Evolutionary conservation across 1,139 yeast species (phyloP), one percentile per base, ranked within the genome.

Genomic region (Blastobotrys capitulatus): DNA sequence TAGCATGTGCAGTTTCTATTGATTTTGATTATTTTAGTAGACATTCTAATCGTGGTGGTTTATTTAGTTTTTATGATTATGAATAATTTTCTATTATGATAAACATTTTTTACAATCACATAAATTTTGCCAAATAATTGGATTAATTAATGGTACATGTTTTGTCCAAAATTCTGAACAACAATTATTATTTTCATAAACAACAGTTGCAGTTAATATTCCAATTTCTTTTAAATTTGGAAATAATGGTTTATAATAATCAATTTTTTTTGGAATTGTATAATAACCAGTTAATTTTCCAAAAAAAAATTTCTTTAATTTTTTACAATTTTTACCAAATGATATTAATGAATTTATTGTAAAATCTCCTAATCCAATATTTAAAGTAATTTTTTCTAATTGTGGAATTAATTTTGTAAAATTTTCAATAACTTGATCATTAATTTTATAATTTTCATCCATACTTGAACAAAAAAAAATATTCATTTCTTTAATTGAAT

Each of bases 11-110:
- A 0, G 83, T 92, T 2, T 84, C 95, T 57, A 84, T 92, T 54
- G 98, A 92, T 66, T 92, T 88, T 65, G 98, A 92, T 66, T 92
- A 89, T 69, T 92, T 92, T 65, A 87, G 95, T 18, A 76, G 96
- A 62, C 96, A 88, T 64, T 83, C 94, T 32, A 73, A 84, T 50
- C 74, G 52, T 37, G 50, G 54, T 32, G 72, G 74, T n/a, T 54
- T 69, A 8, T 49, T 71, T 19, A 55, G 67, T 1, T 69, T 75
- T 54, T 72, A 72, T 12, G 67, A 67, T 44, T 65, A 65, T 44
- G 75, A 74, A 43, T 57, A 52, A 31, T 34, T 12, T 3, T 6
- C 6, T 18, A 9, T 35, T 6, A 13, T 35, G 22, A 9, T n/a
- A 6, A 2, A 19, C 40, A 37, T 13, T 37, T 37, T 19, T 19